A percentile compares a stretch with the other conserved stretches of the same genome.
Evolutionary conservation across 2,329 filamentous ascomycete species (phyloP).

Genomic region (Penicillium sp.): DNA sequence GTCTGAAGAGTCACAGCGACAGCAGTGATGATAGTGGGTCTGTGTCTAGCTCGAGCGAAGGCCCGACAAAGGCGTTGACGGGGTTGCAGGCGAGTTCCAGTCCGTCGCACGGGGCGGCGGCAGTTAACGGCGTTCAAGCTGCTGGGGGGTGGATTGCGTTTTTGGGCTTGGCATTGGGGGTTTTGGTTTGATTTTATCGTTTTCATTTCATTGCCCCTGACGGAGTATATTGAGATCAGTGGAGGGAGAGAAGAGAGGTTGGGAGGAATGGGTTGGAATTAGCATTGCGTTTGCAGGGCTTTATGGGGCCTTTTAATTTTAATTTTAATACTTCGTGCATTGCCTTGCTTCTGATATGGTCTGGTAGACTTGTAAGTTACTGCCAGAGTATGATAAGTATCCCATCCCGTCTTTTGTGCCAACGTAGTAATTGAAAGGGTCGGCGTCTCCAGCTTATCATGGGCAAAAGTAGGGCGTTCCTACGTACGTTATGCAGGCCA

Average conservation of each 20-base stretch:
- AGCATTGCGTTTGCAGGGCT: neutral
- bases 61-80: slow-evolving; percentile 2
- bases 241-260: neutral
- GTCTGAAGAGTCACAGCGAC: neutral
- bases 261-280: neutral
- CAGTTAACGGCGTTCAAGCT: neutral
- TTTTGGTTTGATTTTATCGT: neutral
- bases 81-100: neutral
- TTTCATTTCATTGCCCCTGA: no score
- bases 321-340: neutral
- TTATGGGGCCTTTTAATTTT: neutral
- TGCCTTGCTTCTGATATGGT: no score
- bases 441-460: no score
- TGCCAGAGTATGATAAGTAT: no score
- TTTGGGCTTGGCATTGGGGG: slow-evolving; percentile 8
- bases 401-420: no score
- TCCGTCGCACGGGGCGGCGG: slow-evolving; percentile 1
- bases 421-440: no score
- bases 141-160: slow-evolving; percentile 4
- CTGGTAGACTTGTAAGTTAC: no score
- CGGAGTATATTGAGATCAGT: no score
- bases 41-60: neutral
- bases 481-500: no score
- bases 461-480: no score
- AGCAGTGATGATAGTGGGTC: neutral